Evolutionary conservation across 2,329 filamentous ascomycete genomes (phyloP), one percentile per base, ranked within the genome.

Genomic region (Fusarium phyllophilum): DNA sequence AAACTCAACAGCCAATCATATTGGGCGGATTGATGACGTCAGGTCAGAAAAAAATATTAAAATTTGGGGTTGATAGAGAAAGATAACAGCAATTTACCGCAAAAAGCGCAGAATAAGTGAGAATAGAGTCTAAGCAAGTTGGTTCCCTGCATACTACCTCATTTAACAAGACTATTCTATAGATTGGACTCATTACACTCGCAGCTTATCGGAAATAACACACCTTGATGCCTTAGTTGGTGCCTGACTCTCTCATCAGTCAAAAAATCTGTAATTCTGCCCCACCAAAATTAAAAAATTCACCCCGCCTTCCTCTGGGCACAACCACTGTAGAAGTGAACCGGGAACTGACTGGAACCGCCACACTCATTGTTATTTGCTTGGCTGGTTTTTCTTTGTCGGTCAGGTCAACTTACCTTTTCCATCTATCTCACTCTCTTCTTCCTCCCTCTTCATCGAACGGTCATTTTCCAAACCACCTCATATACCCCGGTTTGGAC

Each of bases 271-370:
- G 78, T 78, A 79, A 80, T 78, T 66, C 66, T 74, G 81, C 81
- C 82, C 82, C 82, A 83, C 82, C 78, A 82, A 74, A 74, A 78
- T 78, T 38, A 34, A 77, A 82, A 82, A 82, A 81, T 82, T 79
- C 81, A 83, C 82, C 82, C 82, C 82, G 81, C 82, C 81, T 81
- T 78, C 81, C 80, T 81, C 72, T 75, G 51, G 20, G 20, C 51
- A 54, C 51, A 55, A 66, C 69, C 55, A 49, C 66, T 55, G 68
- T 58, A 75, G 72, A 72, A 69, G 68, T 66, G 59, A 73, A 72
- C 73, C 69, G 65, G 76, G 70, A 68, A 73, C 70, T 68, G 70
- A 72, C 72, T 68, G 70, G 77, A 76, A 79, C 76, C 76, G 78
- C 78, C 78, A 79, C 77, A 74, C 71, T 68, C 55, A 62, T 72